Evolutionary conservation across 2,329 filamentous ascomycete species (phyloP).

Genomic region (Xylaria sp.): DNA sequence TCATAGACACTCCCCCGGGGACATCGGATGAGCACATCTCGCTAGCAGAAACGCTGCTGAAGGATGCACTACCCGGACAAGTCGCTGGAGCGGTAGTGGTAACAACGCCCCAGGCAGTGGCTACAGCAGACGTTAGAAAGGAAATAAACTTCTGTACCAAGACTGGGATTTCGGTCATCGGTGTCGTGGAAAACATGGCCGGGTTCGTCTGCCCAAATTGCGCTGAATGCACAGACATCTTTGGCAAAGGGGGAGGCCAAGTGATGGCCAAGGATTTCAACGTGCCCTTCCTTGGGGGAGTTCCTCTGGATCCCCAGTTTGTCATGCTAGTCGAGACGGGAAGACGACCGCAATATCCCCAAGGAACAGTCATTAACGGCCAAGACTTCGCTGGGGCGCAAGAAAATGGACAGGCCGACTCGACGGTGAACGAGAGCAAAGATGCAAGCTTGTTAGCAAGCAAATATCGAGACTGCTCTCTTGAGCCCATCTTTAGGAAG

Average conservation of each 20-base stretch:
- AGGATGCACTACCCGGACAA: conserved; percentile 64
- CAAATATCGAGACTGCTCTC: conserved; percentile 73
- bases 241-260: conserved; percentile 86
- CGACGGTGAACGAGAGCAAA: conserved; percentile 36
- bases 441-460: conserved; percentile 59
- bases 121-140: conserved; percentile 91
- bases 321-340: conserved; percentile 82
- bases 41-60: conserved; percentile 81
- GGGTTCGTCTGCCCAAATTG: conserved; percentile 83
- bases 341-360: conserved; percentile 65
- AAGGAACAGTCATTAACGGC: conserved; percentile 66
- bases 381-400: conserved; percentile 51
- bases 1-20: conserved; percentile 94
- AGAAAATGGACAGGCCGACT: conserved; percentile 31
- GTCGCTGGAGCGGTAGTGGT: conserved; percentile 90
- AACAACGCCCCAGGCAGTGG: conserved; percentile 92
- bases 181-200: conserved; percentile 96
- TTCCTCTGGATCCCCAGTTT: conserved; percentile 94
- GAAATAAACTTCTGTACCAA: conserved; percentile 93
- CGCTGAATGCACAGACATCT: conserved; percentile 88
- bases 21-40: conserved; percentile 98
- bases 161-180: conserved; percentile 76
- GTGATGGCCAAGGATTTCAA: conserved; percentile 86
- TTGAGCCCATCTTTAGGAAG: conserved; percentile 67
- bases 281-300: conserved; percentile 80